Evolutionary conservation across 1,284 basidiomycete species (phyloP).

Genomic region (Ceratobasidium sp.): DNA sequence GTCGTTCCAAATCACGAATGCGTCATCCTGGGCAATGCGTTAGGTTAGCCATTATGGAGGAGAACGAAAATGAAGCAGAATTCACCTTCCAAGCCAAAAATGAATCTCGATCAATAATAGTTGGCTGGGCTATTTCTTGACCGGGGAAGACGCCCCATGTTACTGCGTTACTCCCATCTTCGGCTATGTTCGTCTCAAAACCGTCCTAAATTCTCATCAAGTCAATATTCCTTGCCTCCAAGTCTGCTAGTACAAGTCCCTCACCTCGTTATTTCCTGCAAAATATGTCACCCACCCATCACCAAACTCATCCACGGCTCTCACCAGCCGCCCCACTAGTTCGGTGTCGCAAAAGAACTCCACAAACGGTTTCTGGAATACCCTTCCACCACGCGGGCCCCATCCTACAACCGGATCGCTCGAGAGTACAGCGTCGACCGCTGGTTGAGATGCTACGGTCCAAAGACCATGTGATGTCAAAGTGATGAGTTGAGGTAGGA

Average conservation of each 20-base stretch:
- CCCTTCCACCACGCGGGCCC: constrained; percentile 94
- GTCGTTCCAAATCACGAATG: constrained; percentile 93
- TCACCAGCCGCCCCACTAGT: constrained; percentile 76
- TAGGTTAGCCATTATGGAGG: background rate
- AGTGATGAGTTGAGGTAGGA: constrained; percentile 82
- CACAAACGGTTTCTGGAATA: constrained; percentile 90
- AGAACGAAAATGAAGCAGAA: background rate
- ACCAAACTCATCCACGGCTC: constrained; percentile 69
- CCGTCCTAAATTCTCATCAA: constrained; percentile 76
- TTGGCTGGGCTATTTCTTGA: constrained; percentile 98
- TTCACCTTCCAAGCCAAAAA: constrained; percentile 97
- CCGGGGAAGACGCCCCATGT: constrained; percentile 99
- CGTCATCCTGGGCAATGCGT: constrained; percentile 81
- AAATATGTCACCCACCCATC: constrained; percentile 85
- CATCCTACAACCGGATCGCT: constrained; percentile 92
- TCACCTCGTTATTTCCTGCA: constrained; percentile 83
- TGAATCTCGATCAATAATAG: constrained; percentile 96
- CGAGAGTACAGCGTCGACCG: constrained; percentile 92
- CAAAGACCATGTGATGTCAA: constrained; percentile 94
- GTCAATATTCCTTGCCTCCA: background rate
- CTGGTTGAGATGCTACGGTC: constrained; percentile 98
- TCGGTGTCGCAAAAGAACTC: constrained; percentile 83
- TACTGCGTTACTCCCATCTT: constrained; percentile 96
- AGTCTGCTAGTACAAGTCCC: constrained; percentile 51
- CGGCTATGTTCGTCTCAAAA: constrained; percentile 91